Evolutionary conservation across 495 filamentous ascomycete species (phyloP).

Genomic region (Talaromyces borbonicus): DNA sequence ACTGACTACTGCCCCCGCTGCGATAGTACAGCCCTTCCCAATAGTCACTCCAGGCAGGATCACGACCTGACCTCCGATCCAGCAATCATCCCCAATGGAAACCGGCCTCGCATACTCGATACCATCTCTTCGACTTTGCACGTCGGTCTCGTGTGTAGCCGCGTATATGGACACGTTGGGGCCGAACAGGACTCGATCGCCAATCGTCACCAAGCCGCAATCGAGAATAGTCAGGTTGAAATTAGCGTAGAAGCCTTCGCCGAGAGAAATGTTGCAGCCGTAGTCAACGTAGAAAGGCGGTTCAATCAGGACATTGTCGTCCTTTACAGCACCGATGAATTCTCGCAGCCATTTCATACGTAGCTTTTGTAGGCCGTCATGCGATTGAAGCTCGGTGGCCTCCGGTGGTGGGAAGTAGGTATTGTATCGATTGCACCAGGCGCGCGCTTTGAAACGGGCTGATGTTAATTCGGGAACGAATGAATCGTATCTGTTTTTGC

Average conservation of each 20-base stretch:
- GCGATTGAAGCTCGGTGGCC: neutral
- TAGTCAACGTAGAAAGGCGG: slow-evolving; percentile 34
- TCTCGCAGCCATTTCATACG: slow-evolving; percentile 13
- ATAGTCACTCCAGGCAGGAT: slow-evolving; percentile 39
- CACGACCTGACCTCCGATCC: slow-evolving; percentile 32
- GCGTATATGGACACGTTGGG: slow-evolving; percentile 35
- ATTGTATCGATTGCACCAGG: slow-evolving; percentile 25
- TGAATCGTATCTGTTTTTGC: slow-evolving; percentile 16
- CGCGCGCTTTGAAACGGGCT: slow-evolving; percentile 21
- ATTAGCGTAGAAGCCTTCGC: slow-evolving; percentile 34
- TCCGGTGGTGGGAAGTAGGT: slow-evolving; percentile 18
- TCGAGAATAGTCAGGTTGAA: slow-evolving; percentile 36
- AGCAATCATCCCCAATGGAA: slow-evolving; percentile 37
- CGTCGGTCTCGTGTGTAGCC: slow-evolving; percentile 36
- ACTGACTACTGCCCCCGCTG: slow-evolving; percentile 35
- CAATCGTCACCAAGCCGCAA: slow-evolving; percentile 33
- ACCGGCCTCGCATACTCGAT: slow-evolving; percentile 28
- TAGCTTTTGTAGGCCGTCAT: slow-evolving; percentile 12
- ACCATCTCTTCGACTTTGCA: slow-evolving; percentile 23
- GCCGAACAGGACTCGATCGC: slow-evolving; percentile 31
- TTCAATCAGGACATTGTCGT: slow-evolving; percentile 51
- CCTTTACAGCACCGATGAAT: slow-evolving; percentile 17
- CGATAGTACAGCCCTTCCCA: slow-evolving; percentile 34
- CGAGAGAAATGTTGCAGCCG: slow-evolving; percentile 33
- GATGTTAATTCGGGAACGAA: slow-evolving; percentile 17